Base-by-base conservation (phyloP, 2,329 filamentous ascomycete genomes). In the Monosporascus sp. region DNA sequence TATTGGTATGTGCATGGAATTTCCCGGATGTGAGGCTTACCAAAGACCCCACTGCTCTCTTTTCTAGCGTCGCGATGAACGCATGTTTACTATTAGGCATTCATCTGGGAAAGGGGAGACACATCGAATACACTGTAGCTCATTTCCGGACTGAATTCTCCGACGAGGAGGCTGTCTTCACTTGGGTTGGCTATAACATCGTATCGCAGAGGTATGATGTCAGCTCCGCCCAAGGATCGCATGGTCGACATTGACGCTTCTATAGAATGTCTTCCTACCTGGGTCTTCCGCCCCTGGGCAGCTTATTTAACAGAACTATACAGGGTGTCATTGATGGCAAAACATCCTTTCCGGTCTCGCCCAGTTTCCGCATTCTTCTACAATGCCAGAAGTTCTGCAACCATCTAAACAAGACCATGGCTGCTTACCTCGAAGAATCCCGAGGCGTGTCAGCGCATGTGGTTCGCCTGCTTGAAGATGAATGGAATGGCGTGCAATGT, bases 171-270 rank as follows among this genome's bases (percentile, higher is more conserved):
- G 79, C 79, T 2, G 71, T 73, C 0, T 76, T 70, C 47, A 80
- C 79, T 0, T 82, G 79, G 79, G 70, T 77, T 2, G 77, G 76
- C 1, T 78, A 77, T 56, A 80, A 78, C 24, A 76, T 80, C 16
- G 68, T 81, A 7, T 71, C 76, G 1, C 79, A 82, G 55, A 73
- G 74, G 76, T 78, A 60, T 3, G 65, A 51, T 37, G n/a, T 8
- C 43, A 49, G 5, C 24, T 47, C 20, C 35, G n/a, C 5, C 31
- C 38, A 20, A 19, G 40, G 38, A 49, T 52, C 3, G 73, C 75
- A 51, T 69, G 68, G 74, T 74, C 59, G 16, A 8, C 61, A 51
- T 31, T 37, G 20, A 52, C 54, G 17, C 53, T 19, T 26, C 22
- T 54, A 58, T 48, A 73, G 72, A 48, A 64, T 72, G 27, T 65